Base-by-base conservation (phyloP, 73 alveolate species). In the Symbiodinium pilosum region DNA sequence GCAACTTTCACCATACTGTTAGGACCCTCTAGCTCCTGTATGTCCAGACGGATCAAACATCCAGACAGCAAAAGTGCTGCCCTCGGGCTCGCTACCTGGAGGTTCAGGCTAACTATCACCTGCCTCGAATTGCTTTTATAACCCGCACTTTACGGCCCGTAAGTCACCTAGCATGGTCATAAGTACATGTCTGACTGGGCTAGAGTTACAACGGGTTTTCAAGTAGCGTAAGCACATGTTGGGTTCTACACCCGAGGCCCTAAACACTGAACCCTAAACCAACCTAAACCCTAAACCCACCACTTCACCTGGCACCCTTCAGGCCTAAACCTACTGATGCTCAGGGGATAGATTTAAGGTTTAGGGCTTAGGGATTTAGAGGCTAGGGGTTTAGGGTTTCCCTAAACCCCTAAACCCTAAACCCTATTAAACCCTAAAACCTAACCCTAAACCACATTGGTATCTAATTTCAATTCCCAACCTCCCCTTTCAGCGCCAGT, bases 1-100 rank as follows among this genome's bases (percentile, higher is more conserved):
- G 84, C 93, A 32, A 52, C 39, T 26, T 86, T 86, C 39, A 86
- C 38, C 93, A 86, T 86, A 11, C 56, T 32, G 83, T 86, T 86
- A 21, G 52, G 30, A 4, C 54, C 36, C 18, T 86, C 93, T 0
- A 86, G 26, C 18, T 86, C 93, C 38, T 86, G 93, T 4, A 39
- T 24, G 51, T 86, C 93, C 38, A 86, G 52, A 8, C 83, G 93
- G 14, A 47, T 8, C 40, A 39, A 16, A 4, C 26, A 6, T 1
- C 56, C 93, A 4, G 93, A 51, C 14, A 24, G 34, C 6, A 86
- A 24, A 9, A 86, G 59, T n/a, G n/a, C 30, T 43, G 12, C 16
- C 64, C 12, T n/a, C 73, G 14, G n/a, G n/a, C n/a, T n/a, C n/a
- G n/a, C n/a, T n/a, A n/a, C n/a, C n/a, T n/a, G n/a, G n/a, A n/a